A percentile compares a stretch with the other conserved stretches of the same genome.
phyloP scores from a whole-genome alignment of 2,329 filamentous ascomycete species.

The Fusarium secorum region DNA sequence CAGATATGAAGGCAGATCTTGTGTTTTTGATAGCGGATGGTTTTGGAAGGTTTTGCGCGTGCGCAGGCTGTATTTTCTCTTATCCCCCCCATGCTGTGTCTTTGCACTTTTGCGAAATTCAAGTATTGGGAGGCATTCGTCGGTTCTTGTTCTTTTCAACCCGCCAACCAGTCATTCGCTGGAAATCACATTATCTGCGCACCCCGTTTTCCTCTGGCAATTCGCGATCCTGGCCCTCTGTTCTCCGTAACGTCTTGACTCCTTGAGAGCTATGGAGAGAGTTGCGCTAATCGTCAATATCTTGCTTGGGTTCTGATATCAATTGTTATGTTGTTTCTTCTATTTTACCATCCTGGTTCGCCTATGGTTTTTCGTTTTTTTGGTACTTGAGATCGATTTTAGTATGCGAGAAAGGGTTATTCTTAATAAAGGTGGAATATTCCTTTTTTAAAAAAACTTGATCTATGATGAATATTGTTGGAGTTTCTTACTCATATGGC shows the following conservation, averaged over 20 bases:
- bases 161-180: slow-evolving; percentile 5
- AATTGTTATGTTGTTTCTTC: slow-evolving; percentile 24
- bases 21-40: slow-evolving; percentile 19
- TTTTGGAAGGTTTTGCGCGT: slow-evolving; percentile 27
- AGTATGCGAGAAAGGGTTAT: slow-evolving; percentile 39
- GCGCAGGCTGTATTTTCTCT: slow-evolving; percentile 37
- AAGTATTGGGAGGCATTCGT: slow-evolving; percentile 9
- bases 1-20: slow-evolving; percentile 27
- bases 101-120: slow-evolving; percentile 1
- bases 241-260: neutral
- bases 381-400: slow-evolving; percentile 26
- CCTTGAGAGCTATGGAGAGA: neutral
- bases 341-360: slow-evolving; percentile 34
- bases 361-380: slow-evolving; percentile 14
- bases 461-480: neutral
- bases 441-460: slow-evolving; percentile 23
- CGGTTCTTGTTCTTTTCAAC: slow-evolving; percentile 15
- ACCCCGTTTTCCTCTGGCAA: neutral
- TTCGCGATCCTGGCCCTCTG: slow-evolving; percentile 4
- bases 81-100: slow-evolving; percentile 7
- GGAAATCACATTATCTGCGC: neutral
- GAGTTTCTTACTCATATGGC: no score
- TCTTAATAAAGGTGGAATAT: slow-evolving; percentile 45
- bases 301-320: slow-evolving; percentile 32
- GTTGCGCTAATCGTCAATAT: slow-evolving; percentile 5